These are phyloP conservation scores for Penicillium coffeae DNA, from an alignment of 495 filamentous ascomycete genomes.

Conservation along the genomic window DNA sequence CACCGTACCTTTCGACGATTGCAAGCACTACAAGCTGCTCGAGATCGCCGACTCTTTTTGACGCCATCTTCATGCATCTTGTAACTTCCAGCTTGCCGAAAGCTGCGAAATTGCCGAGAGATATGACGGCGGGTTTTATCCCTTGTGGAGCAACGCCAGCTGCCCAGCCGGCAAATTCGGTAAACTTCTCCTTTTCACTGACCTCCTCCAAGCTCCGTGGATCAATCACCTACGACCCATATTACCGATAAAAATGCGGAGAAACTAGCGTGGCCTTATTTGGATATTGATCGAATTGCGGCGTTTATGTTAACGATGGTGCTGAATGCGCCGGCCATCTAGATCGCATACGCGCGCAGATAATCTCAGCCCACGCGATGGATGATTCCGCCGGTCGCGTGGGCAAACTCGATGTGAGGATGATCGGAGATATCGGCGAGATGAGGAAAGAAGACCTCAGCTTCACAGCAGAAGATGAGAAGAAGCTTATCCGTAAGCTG, in stretches of 20 bases:
- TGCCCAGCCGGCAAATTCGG: conserved; percentile 1
- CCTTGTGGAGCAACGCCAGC: background rate
- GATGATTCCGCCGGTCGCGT: background rate
- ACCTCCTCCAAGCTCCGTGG: too few relatives aligned
- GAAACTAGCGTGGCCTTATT: too few relatives aligned
- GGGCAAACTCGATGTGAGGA: background rate
- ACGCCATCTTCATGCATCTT: background rate
- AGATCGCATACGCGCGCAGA: too few relatives aligned
- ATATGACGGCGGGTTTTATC: background rate
- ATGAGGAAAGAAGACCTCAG: background rate
- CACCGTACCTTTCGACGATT: conserved; percentile 3
- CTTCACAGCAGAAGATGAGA: background rate
- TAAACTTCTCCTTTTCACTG: background rate
- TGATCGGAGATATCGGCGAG: background rate
- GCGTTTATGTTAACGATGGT: too few relatives aligned
- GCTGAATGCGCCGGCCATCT: too few relatives aligned
- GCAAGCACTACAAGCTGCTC: conserved; percentile 1
- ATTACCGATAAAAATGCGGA: too few relatives aligned
- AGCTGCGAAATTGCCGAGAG: background rate
- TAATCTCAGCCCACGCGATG: too few relatives aligned
- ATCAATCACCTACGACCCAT: too few relatives aligned
- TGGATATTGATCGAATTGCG: too few relatives aligned
- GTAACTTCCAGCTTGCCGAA: background rate
- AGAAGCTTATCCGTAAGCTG: conserved; percentile 2
- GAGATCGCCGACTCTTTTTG: conserved; percentile 1